Evolutionary conservation across 2,329 filamentous ascomycete species (phyloP).

Genomic region (Talaromyces islandicus): DNA sequence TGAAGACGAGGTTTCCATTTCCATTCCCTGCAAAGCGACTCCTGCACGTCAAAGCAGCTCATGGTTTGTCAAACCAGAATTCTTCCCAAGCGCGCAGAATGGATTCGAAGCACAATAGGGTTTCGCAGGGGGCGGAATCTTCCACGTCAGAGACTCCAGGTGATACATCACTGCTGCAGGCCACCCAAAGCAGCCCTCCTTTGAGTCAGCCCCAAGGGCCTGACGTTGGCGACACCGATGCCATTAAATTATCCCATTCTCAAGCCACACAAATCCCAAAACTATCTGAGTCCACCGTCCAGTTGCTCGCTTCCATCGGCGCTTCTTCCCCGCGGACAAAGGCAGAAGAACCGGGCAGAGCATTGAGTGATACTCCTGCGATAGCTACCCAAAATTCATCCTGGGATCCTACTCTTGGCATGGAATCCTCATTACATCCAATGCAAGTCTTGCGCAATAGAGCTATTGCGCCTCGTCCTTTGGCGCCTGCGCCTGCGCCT

Average conservation of each 20-base stretch:
- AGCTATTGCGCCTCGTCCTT: background rate
- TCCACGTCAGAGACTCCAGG: conserved; percentile 4
- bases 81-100: background rate
- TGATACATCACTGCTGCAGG: conserved; percentile 8
- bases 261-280: background rate
- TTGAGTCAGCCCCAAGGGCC: background rate
- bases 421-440: background rate
- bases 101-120: conserved; percentile 5
- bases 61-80: background rate
- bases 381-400: background rate
- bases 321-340: background rate
- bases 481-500: background rate
- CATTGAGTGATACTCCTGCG: background rate
- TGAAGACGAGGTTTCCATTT: background rate
- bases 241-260: background rate
- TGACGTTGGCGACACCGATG: background rate
- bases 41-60: background rate
- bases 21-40: background rate
- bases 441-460: conserved; percentile 5
- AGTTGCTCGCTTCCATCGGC: background rate
- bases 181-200: background rate
- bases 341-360: background rate
- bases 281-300: background rate
- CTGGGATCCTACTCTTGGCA: background rate
- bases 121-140: conserved; percentile 1